A percentile compares a stretch with the other conserved stretches of the same genome.
These are phyloP conservation scores for Puya raimondii DNA, from an alignment of 176 grass and related monocot species.

Conservation along the genomic window DNA sequence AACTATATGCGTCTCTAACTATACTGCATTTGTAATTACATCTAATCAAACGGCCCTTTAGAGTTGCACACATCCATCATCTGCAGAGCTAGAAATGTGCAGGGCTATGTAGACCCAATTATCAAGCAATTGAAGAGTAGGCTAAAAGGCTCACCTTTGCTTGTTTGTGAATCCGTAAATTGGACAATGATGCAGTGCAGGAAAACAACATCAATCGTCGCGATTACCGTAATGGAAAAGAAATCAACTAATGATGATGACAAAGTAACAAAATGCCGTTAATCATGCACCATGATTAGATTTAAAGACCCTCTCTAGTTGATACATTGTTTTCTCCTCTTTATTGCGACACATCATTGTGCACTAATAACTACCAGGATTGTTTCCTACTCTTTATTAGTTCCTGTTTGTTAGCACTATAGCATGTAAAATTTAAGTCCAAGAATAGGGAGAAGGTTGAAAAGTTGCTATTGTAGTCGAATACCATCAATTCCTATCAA, in stretches of 20 bases:
- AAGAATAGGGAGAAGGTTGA: too few species aligned
- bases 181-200: not conserved
- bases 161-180: not conserved
- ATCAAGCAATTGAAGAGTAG: not conserved
- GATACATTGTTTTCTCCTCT: not conserved
- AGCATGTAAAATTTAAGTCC: too few species aligned
- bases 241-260: slow-evolving; percentile 1
- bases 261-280: not conserved
- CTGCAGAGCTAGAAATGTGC: too few species aligned
- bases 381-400: not conserved
- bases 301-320: not conserved
- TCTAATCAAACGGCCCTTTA: too few species aligned
- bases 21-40: too few species aligned
- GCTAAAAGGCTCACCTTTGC: not conserved
- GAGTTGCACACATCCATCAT: too few species aligned
- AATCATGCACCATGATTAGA: not conserved
- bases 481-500: too few species aligned
- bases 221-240: not conserved
- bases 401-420: too few species aligned
- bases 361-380: not conserved
- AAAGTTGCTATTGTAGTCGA: too few species aligned
- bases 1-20: too few species aligned
- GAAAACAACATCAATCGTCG: not conserved
- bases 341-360: not conserved
- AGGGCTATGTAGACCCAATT: not conserved